phyloP scores from a whole-genome alignment of 2,329 filamentous ascomycete genomes.

The Xylariaceae sp. region DNA sequence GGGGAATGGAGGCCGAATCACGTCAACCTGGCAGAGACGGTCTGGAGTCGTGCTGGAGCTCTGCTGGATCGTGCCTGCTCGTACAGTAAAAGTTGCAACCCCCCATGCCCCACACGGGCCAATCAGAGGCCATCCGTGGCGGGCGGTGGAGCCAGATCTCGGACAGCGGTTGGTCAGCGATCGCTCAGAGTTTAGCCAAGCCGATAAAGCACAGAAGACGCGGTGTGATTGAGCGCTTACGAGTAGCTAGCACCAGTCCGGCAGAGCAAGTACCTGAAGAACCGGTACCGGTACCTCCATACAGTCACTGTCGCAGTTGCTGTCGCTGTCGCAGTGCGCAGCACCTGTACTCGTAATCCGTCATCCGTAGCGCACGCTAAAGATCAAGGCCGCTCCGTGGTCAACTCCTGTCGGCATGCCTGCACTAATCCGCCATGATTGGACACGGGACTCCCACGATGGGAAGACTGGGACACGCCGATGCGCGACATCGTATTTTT shows the following conservation, averaged over 20 bases:
- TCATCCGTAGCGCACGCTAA: conserved; percentile 18
- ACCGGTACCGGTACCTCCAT: not conserved
- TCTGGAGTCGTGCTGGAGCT: conserved; percentile 4
- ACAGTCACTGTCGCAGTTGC: not conserved
- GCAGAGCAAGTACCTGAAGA: not conserved
- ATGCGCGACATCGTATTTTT: conserved; percentile 4
- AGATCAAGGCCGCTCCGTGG: conserved; percentile 17
- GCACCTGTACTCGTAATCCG: too few relatives aligned
- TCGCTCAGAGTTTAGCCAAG: conserved; percentile 22
- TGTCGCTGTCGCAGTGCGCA: too few relatives aligned
- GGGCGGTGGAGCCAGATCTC: conserved; percentile 19
- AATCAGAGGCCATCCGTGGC: conserved; percentile 2
- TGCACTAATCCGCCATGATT: conserved; percentile 19
- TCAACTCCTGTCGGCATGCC: not conserved
- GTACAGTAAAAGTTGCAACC: not conserved
- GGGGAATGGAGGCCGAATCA: conserved; percentile 27
- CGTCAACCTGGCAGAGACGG: conserved; percentile 8
- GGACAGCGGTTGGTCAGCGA: conserved; percentile 23
- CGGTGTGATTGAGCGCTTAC: conserved; percentile 27
- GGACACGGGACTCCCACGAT: conserved; percentile 17
- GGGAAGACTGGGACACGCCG: conserved; percentile 1
- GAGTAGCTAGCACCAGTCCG: not conserved
- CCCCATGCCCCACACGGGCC: conserved; percentile 17
- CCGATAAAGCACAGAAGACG: conserved; percentile 25
- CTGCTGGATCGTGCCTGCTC: too few relatives aligned